These are phyloP conservation scores for Eucalyptus sp. DNA, from an alignment of 345 rosid species.

Conservation along the genomic window DNA sequence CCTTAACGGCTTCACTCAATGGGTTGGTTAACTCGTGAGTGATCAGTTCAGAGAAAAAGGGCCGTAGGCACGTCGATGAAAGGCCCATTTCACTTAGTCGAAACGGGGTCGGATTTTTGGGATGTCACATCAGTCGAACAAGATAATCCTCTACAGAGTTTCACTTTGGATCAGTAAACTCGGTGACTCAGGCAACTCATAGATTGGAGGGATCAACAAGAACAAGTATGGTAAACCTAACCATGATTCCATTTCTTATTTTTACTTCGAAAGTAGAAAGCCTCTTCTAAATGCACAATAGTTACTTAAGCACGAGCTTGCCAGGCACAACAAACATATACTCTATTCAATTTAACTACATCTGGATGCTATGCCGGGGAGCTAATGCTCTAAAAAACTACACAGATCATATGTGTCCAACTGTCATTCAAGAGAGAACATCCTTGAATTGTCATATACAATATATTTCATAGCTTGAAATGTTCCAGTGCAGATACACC, in stretches of 20 bases:
- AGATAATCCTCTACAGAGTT: background rate
- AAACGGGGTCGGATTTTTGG: no score
- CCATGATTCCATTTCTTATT: background rate
- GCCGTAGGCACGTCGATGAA: no score
- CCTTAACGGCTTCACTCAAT: no score
- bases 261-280: background rate
- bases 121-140: background rate
- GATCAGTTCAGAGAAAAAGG: no score
- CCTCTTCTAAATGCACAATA: background rate
- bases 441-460: background rate
- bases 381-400: background rate
- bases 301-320: background rate
- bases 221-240: background rate
- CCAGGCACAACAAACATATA: background rate
- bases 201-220: background rate
- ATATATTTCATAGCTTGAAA: slow-evolving; percentile 11
- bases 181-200: background rate
- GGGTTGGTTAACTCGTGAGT: no score
- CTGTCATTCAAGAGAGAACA: background rate
- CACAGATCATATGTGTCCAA: background rate
- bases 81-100: no score
- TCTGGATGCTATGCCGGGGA: background rate
- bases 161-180: background rate
- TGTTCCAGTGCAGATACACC: background rate
- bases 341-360: background rate